Evolutionary conservation across 257 asterid species (phyloP).

Genomic region (Gentiana dahurica): DNA sequence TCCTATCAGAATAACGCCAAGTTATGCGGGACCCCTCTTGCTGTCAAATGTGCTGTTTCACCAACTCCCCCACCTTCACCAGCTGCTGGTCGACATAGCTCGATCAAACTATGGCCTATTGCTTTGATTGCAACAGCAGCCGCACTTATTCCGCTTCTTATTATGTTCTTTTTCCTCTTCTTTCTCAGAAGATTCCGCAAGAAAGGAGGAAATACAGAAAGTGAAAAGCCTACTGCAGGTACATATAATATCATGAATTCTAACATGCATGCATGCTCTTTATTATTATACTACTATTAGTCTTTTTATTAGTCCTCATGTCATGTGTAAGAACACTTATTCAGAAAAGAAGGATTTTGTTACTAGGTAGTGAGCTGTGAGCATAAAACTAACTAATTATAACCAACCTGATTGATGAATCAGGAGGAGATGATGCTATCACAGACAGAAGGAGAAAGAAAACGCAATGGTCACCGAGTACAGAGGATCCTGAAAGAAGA

Average conservation of each 20-base stretch:
- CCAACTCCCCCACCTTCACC: constrained; percentile 20
- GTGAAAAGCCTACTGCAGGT: constrained; percentile 22
- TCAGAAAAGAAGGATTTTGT: too few relatives aligned
- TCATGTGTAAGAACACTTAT: too few relatives aligned
- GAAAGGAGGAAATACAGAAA: constrained; percentile 6
- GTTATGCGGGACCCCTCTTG: constrained; percentile 40
- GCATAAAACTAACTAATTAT: not conserved
- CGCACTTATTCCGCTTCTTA: constrained; percentile 15
- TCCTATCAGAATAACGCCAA: constrained; percentile 30
- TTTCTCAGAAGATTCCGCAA: constrained; percentile 17
- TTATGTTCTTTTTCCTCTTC: constrained; percentile 25
- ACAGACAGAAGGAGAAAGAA: constrained; percentile 14
- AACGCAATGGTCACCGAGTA: constrained; percentile 26
- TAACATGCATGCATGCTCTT: not conserved
- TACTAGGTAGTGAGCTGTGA: too few relatives aligned
- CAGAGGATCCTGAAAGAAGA: constrained; percentile 33
- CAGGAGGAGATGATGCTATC: constrained; percentile 20
- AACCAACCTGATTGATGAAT: constrained; percentile 4
- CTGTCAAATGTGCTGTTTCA: constrained; percentile 31
- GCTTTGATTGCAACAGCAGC: constrained; percentile 41
- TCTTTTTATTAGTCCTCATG: too few relatives aligned
- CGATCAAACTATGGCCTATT: constrained; percentile 35
- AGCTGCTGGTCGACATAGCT: constrained; percentile 4
- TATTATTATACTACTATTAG: too few relatives aligned
- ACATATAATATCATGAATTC: not conserved